Evolutionary conservation across 164 flowering plant species (phyloP), one percentile per base, ranked within the genome.

Genomic region (Chimonanthus salicifolius): DNA sequence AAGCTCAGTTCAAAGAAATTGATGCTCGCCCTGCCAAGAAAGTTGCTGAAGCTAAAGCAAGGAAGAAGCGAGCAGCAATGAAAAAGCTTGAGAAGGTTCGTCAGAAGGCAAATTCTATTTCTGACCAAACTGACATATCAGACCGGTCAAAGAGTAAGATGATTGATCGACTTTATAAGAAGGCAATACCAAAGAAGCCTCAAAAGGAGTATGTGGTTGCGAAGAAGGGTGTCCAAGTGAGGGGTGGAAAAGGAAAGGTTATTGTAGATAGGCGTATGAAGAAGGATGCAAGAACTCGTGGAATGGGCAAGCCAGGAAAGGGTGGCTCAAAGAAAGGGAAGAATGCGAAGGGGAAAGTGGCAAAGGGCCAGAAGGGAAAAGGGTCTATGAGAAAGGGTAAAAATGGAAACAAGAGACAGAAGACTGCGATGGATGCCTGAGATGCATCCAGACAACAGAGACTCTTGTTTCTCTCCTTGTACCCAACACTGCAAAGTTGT

Each of bases 1-100:
- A 66, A 75, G 99, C 98, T 16, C 94, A 89, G 62, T 92, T 90
- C 70, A 90, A 84, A 69, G 98, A 89, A 77, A 92, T 95, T 48
- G 85, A 95, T 87, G 94, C 98, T 21, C 89, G 99, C 47, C 94
- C 99, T 43, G 90, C 90, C 45, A 93, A 95, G 89, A 95, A 93
- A 81, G 97, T 93, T 33, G 98, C 94, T 1, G 78, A 93, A 76
- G 97, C 98, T 54, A 95, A 93, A 75, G 96, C 94, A 4, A 75
- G 98, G 64, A 95, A 90, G 92, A 92, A 95, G 82, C 81, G 96
- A n/a, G 90, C 71, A 21, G 88, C 89, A 6, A 80, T 80, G 88
- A 89, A 88, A 82, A 84, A 82, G 80, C 87, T 90, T n/a, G 99
- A 95, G 78, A 91, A 90, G 82, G 88, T 89, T 20, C 83, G 92